These are phyloP conservation scores for Atkinsonella hypoxylon DNA, from an alignment of 2,329 filamentous ascomycete genomes.

Conservation along the genomic window DNA sequence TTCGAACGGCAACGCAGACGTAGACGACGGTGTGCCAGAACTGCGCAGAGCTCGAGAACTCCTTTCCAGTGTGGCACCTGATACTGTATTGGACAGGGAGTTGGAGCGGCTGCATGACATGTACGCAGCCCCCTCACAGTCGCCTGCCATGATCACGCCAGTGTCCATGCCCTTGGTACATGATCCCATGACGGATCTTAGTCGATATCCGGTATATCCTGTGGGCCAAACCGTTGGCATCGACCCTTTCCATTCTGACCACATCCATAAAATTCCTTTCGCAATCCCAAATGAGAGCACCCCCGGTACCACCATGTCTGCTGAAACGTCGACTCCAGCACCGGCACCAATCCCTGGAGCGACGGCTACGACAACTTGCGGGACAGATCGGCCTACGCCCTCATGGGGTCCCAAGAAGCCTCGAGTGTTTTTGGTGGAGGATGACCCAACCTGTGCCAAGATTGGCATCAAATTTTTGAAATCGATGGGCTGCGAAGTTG, in stretches of 20 bases:
- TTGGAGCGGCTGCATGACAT: conserved; percentile 43
- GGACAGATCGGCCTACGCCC: conserved; percentile 26
- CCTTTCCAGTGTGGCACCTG: conserved; percentile 38
- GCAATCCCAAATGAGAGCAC: conserved; percentile 49
- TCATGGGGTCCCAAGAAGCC: conserved; percentile 54
- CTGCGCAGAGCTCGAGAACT: conserved; percentile 45
- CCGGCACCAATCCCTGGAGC: conserved; percentile 11
- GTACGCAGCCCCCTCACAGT: conserved; percentile 42
- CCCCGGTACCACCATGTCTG: conserved; percentile 21
- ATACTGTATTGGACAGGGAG: conserved; percentile 40
- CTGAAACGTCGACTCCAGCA: conserved; percentile 18
- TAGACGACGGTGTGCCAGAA: conserved; percentile 39
- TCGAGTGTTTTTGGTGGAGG: conserved; percentile 82
- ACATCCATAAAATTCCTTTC: conserved; percentile 91
- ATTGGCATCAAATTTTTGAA: conserved; percentile 58
- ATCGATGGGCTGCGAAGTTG: conserved; percentile 54
- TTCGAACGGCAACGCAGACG: conserved; percentile 27
- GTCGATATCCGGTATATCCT: conserved; percentile 67
- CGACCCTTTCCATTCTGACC: conserved; percentile 86
- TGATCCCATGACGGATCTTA: conserved; percentile 43
- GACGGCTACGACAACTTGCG: conserved; percentile 10
- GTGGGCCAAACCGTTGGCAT: conserved; percentile 86
- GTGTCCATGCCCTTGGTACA: conserved; percentile 35
- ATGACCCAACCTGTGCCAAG: conserved; percentile 54
- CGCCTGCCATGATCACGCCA: conserved; percentile 30